Evolutionary conservation across 2,329 filamentous ascomycete species (phyloP).

Genomic region (Monosporascus cannonballus): DNA sequence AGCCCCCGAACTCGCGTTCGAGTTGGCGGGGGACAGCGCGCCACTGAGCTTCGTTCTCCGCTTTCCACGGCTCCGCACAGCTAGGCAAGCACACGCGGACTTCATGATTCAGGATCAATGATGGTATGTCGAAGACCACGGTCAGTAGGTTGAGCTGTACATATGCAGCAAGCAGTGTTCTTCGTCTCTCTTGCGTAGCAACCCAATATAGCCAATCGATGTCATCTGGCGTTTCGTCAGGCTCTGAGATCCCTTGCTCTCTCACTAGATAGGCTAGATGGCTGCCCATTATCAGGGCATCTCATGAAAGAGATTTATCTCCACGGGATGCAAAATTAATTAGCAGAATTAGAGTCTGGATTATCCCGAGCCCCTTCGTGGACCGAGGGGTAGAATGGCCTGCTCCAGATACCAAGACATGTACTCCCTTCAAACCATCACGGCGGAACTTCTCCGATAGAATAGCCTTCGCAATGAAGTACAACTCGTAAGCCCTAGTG

Average conservation of each 20-base stretch:
- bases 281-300: conserved; percentile 17
- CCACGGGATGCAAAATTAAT: conserved; percentile 21
- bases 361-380: conserved; percentile 23
- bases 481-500: conserved; percentile 46
- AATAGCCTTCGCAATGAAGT: conserved; percentile 50
- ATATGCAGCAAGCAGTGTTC: conserved; percentile 46
- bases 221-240: conserved; percentile 28
- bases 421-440: conserved; percentile 37
- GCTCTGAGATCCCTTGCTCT: conserved; percentile 3
- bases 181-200: conserved; percentile 43
- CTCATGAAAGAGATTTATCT: conserved; percentile 11
- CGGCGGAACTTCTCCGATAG: conserved; percentile 44
- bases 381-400: not conserved
- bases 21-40: conserved; percentile 24
- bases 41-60: conserved; percentile 44
- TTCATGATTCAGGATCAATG: conserved; percentile 49
- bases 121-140: conserved; percentile 56
- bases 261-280: conserved; percentile 10
- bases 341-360: conserved; percentile 33
- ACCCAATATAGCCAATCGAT: conserved; percentile 48
- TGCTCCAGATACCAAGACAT: conserved; percentile 3
- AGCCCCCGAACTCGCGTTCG: conserved; percentile 24
- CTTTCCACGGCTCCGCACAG: conserved; percentile 49
- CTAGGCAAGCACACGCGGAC: conserved; percentile 48
- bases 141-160: conserved; percentile 52